A percentile compares a stretch with the other conserved stretches of the same genome.
phyloP scores from a whole-genome alignment of 805 yeast species.

The Torulaspora indica region DNA sequence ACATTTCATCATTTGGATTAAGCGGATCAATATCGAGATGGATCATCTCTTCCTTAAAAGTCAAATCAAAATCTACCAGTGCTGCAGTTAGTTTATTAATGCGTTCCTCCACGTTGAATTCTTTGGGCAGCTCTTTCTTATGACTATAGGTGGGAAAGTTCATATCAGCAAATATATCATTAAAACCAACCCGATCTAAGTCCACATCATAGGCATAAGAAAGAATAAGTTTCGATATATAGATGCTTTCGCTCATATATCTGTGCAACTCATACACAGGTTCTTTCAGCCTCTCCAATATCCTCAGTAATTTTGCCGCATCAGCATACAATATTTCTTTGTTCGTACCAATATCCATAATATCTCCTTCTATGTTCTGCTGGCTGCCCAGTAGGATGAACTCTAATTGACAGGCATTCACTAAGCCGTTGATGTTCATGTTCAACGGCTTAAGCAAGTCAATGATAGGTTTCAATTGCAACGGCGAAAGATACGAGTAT shows the following conservation, averaged over 20 bases:
- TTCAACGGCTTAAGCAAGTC: constrained; percentile 34
- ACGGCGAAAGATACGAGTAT: constrained; percentile 45
- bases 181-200: constrained; percentile 18
- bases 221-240: constrained; percentile 34
- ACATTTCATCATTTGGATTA: constrained; percentile 47
- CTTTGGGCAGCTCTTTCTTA: constrained; percentile 20
- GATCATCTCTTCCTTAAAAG: constrained; percentile 36
- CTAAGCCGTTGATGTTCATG: constrained; percentile 39
- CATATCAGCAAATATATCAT: constrained; percentile 19
- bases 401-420: constrained; percentile 47
- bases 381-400: constrained; percentile 36
- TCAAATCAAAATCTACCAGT: constrained; percentile 35
- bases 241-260: constrained; percentile 35
- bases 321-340: constrained; percentile 39
- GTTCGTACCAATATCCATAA: constrained; percentile 21
- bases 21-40: constrained; percentile 33
- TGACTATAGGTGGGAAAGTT: constrained; percentile 12
- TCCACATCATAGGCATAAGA: constrained; percentile 42
- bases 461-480: constrained; percentile 37
- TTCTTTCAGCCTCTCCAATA: constrained; percentile 31
- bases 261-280: constrained; percentile 38
- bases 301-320: constrained; percentile 30
- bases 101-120: constrained; percentile 28
- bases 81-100: constrained; percentile 31
- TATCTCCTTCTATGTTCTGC: constrained; percentile 16